Conservation (phyloP, 2,329 filamentous ascomycete species). For the Aquanectria penicillioides region DNA sequence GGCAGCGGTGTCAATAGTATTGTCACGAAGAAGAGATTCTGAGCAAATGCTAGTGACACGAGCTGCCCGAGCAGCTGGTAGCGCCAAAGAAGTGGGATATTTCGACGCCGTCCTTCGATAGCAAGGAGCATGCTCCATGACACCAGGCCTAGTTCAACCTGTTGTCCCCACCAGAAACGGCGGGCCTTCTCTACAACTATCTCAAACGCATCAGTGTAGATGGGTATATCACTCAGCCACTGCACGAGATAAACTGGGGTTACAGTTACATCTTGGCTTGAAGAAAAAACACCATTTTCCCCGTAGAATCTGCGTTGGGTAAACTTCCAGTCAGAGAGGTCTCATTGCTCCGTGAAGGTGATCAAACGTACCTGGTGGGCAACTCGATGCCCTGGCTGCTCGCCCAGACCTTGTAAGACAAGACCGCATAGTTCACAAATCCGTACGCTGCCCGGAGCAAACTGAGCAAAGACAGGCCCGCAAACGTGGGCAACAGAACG, state of each 20-base stretch:
- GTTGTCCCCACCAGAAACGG: slow-evolving; percentile 71
- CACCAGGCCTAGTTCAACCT: slow-evolving; percentile 64
- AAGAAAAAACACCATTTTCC: slow-evolving; percentile 50
- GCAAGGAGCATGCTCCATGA: slow-evolving; percentile 67
- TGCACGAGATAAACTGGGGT: slow-evolving; percentile 52
- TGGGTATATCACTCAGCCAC: slow-evolving; percentile 64
- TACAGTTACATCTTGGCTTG: slow-evolving; percentile 41
- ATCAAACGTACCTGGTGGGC: slow-evolving; percentile 47
- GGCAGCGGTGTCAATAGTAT: slow-evolving; percentile 66
- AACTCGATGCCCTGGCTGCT: slow-evolving; percentile 49
- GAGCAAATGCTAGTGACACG: slow-evolving; percentile 68
- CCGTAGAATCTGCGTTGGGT: slow-evolving; percentile 35
- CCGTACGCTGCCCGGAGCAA: slow-evolving; percentile 56
- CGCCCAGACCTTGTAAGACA: slow-evolving; percentile 64
- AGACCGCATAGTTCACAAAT: slow-evolving; percentile 52
- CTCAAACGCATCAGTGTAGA: slow-evolving; percentile 63
- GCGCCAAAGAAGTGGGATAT: slow-evolving; percentile 63
- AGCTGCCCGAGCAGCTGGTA: slow-evolving; percentile 69
- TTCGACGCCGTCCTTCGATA: slow-evolving; percentile 66
- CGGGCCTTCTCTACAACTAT: slow-evolving; percentile 64
- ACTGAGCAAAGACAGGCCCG: slow-evolving; percentile 56
- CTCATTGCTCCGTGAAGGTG: neutral
- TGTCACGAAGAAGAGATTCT: slow-evolving; percentile 71
- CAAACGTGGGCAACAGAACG: slow-evolving; percentile 50
- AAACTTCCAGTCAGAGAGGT: neutral